Percentiles rank a stretch among this genome's conserved stretches.
phyloP scores from a whole-genome alignment of 257 asterid species.

The Ballota nigra region DNA sequence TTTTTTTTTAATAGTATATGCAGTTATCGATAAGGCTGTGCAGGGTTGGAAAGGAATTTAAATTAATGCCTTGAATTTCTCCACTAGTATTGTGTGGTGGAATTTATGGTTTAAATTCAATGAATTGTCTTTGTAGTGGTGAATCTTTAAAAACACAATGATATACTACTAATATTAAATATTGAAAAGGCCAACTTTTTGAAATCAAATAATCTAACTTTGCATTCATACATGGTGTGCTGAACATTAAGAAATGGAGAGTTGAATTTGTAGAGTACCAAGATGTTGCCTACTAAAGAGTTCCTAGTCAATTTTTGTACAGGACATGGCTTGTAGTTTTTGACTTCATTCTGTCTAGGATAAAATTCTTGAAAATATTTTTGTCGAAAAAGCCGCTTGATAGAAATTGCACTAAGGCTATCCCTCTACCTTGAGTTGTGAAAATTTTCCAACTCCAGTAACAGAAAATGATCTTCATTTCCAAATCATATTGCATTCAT shows the following conservation, averaged over 20 bases:
- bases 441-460: background rate
- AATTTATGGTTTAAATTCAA: background rate
- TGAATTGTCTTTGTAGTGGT: background rate
- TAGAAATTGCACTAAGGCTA: background rate
- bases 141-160: background rate
- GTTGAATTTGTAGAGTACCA: conserved; percentile 1
- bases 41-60: background rate
- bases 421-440: background rate
- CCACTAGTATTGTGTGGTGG: background rate
- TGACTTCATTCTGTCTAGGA: background rate
- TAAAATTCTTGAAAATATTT: background rate
- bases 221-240: background rate
- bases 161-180: background rate
- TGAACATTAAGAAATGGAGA: background rate
- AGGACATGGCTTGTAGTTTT: background rate
- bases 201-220: background rate
- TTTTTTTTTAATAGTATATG: background rate
- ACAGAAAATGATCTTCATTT: background rate
- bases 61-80: conserved; percentile 8
- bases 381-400: background rate
- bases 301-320: background rate
- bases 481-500: background rate
- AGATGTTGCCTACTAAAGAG: background rate
- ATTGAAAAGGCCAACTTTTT: background rate
- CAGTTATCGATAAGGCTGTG: conserved; percentile 21